Evolutionary conservation across 345 rosid genomes (phyloP).

Genomic region (Sisymbrium altissimum): DNA sequence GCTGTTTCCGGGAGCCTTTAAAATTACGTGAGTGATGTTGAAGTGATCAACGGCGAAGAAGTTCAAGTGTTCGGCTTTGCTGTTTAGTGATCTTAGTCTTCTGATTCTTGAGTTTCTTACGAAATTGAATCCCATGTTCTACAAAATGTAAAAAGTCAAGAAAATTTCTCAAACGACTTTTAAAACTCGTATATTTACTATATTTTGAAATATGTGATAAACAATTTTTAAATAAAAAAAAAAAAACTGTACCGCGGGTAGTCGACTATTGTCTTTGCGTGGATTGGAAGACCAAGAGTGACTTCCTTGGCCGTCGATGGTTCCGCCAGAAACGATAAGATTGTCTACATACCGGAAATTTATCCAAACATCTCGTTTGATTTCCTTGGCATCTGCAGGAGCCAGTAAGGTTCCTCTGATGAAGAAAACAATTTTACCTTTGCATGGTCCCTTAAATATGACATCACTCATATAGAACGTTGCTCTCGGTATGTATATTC

Average conservation of each 20-base stretch:
- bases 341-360: background rate
- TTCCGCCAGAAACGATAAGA: background rate
- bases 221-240: background rate
- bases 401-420: constrained; percentile 3
- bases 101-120: constrained; percentile 9
- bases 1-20: constrained; percentile 19
- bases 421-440: background rate
- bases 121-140: constrained; percentile 17
- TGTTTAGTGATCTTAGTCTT: constrained; percentile 11
- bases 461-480: background rate
- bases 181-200: background rate
- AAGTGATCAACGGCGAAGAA: constrained; percentile 7
- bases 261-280: background rate
- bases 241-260: background rate
- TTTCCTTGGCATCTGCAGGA: background rate
- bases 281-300: background rate
- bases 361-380: background rate
- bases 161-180: too few species aligned
- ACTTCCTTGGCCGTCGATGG: constrained; percentile 15
- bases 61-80: constrained; percentile 16
- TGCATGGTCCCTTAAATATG: constrained; percentile 18
- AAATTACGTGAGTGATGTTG: background rate
- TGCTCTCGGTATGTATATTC: background rate
- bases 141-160: background rate
- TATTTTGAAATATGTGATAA: background rate